These are phyloP conservation scores for Colletotrichum liaoningense DNA, from an alignment of 2,329 filamentous ascomycete genomes.

Conservation along the genomic window DNA sequence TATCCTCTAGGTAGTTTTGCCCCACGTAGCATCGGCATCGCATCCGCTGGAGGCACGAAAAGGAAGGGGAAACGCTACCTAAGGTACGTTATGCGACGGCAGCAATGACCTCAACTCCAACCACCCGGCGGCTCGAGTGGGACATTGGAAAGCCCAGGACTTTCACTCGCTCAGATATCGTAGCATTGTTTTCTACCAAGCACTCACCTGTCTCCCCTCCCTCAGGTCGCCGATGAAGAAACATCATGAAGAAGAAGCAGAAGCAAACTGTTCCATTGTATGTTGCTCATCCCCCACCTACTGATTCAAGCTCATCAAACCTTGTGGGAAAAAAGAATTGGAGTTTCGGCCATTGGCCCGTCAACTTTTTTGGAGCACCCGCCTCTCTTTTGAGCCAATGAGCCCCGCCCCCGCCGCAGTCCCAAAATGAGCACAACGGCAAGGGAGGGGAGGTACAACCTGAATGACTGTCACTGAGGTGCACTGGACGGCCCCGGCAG, in stretches of 20 bases:
- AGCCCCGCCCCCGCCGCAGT: slow-evolving; percentile 27
- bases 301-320: slow-evolving; percentile 1
- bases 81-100: slow-evolving; percentile 4
- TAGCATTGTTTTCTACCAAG: not conserved
- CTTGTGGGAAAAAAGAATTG: slow-evolving; percentile 18
- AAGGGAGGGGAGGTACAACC: not conserved
- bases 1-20: slow-evolving; percentile 23
- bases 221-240: not conserved
- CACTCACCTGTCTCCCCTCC: not conserved
- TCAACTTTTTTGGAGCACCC: not conserved
- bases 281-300: not conserved
- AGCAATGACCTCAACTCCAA: slow-evolving; percentile 15
- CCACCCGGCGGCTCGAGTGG: slow-evolving; percentile 4
- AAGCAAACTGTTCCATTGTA: not conserved
- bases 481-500: not conserved
- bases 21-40: slow-evolving; percentile 24
- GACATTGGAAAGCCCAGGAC: not conserved
- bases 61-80: not conserved
- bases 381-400: slow-evolving; percentile 16
- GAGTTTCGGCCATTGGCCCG: slow-evolving; percentile 28
- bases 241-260: not conserved
- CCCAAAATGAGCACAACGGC: not conserved
- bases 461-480: not conserved
- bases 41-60: not conserved
- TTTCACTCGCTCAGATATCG: not conserved